Evolutionary conservation across 805 yeast genomes (phyloP).

Genomic region (Starmerella vitae): DNA sequence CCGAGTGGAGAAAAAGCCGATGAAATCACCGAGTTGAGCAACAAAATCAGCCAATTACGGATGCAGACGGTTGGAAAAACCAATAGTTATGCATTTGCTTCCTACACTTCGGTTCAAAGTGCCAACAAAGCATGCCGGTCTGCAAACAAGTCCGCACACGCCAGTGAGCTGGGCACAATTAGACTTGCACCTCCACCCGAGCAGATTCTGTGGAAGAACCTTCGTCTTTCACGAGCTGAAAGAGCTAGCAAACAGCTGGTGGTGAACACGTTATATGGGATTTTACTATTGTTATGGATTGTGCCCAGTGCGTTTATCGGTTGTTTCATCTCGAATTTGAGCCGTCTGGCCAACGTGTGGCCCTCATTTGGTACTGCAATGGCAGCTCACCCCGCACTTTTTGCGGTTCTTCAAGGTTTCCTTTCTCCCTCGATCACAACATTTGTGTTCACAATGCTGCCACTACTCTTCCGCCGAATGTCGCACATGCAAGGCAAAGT

Average conservation of each 20-base stretch:
- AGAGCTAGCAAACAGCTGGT: conserved; percentile 25
- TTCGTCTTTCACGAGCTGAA: conserved; percentile 21
- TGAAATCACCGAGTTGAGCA: conserved; percentile 11
- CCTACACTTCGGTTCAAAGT: conserved; percentile 20
- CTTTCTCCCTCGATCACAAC: conserved; percentile 28
- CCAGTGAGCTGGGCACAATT: conserved; percentile 2
- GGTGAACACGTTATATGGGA: conserved; percentile 25
- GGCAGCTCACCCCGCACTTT: conserved; percentile 20
- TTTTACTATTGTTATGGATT: conserved; percentile 27
- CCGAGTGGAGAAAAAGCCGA: background rate
- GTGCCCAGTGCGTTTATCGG: conserved; percentile 32
- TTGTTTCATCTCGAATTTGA: conserved; percentile 29
- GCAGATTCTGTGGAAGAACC: conserved; percentile 29
- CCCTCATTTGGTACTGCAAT: conserved; percentile 24
- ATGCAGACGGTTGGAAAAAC: background rate
- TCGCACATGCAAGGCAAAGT: conserved; percentile 29
- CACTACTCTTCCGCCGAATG: conserved; percentile 27
- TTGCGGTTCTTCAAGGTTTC: conserved; percentile 30
- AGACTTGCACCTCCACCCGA: conserved; percentile 27
- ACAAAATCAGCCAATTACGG: conserved; percentile 13
- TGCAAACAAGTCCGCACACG: background rate
- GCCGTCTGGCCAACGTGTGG: conserved; percentile 29
- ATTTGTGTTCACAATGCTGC: conserved; percentile 26
- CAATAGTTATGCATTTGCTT: conserved; percentile 27
- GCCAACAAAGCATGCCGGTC: conserved; percentile 7